Evolutionary conservation across 2,329 filamentous ascomycete genomes (phyloP).

Genomic region (Diaporthe australafricana): DNA sequence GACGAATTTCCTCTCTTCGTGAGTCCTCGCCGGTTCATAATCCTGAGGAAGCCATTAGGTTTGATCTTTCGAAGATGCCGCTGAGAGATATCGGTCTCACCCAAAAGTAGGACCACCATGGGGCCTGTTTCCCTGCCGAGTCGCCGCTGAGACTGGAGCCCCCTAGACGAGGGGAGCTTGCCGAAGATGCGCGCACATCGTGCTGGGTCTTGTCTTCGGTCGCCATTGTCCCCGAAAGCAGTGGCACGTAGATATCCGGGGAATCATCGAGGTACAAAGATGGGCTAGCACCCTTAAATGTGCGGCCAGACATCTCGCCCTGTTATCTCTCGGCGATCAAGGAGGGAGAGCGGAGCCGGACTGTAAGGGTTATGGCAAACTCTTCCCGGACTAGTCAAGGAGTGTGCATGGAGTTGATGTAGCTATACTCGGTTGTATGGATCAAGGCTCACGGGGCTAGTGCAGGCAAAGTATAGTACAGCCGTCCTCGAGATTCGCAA

Average conservation of each 20-base stretch:
- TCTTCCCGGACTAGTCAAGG: conserved; percentile 21
- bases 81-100: not conserved
- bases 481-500: conserved; percentile 13
- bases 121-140: conserved; percentile 2
- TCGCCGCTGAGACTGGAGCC: not conserved
- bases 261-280: conserved; percentile 1
- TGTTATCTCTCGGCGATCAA: conserved; percentile 15
- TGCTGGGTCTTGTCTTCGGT: conserved; percentile 30
- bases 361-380: conserved; percentile 23
- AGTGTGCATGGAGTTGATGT: conserved; percentile 20
- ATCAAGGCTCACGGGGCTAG: conserved; percentile 2
- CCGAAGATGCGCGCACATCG: conserved; percentile 14
- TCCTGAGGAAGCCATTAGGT: conserved; percentile 20
- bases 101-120: conserved; percentile 38
- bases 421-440: conserved; percentile 12
- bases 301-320: not conserved
- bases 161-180: conserved; percentile 9
- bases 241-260: conserved; percentile 21
- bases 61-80: too few species aligned
- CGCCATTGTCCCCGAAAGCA: conserved; percentile 33
- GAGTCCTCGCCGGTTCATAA: conserved; percentile 41
- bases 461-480: conserved; percentile 17
- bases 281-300: conserved; percentile 17
- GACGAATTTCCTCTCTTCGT: conserved; percentile 47
- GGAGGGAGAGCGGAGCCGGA: conserved; percentile 11